Conservation (phyloP, 2,329 filamentous ascomycete genomes). For the Fusarium sacchari region DNA sequence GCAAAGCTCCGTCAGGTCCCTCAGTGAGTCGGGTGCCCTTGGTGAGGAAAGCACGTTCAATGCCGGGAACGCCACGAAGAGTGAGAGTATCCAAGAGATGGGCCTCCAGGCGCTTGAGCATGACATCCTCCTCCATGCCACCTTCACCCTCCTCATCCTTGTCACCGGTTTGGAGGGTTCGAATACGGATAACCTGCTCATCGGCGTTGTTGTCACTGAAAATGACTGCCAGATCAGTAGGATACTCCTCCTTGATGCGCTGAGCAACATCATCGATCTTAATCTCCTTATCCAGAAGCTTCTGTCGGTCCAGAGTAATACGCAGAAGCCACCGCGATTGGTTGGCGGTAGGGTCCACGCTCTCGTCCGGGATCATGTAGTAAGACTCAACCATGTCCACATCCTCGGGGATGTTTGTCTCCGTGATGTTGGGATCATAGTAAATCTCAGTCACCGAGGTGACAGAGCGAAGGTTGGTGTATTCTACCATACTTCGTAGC, state of each 20-base stretch:
- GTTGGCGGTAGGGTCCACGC: conserved; percentile 67
- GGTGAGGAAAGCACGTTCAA: conserved; percentile 94
- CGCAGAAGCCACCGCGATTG: conserved; percentile 97
- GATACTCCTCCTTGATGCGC: conserved; percentile 90
- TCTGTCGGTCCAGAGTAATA: conserved; percentile 91
- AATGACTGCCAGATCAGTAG: conserved; percentile 86
- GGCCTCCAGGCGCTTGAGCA: conserved; percentile 89
- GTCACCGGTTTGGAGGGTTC: conserved; percentile 74
- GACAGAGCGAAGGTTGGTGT: conserved; percentile 91
- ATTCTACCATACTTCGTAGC: conserved; percentile 89
- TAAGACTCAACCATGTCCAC: conserved; percentile 95
- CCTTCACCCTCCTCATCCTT: conserved; percentile 74
- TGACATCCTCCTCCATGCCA: conserved; percentile 84
- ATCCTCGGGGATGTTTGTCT: conserved; percentile 88
- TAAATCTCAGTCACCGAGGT: conserved; percentile 95
- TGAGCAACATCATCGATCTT: conserved; percentile 90
- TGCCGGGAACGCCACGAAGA: conserved; percentile 87
- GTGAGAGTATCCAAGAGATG: conserved; percentile 92
- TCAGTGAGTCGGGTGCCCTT: conserved; percentile 77
- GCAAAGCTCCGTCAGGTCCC: conserved; percentile 75
- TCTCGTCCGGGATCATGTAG: conserved; percentile 90
- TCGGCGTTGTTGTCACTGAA: conserved; percentile 99
- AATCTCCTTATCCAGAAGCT: conserved; percentile 93
- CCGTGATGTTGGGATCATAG: conserved; percentile 91
- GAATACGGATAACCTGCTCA: conserved; percentile 91